Percentiles rank a stretch among this genome's conserved stretches.
Evolutionary conservation across 352 stramenopile species (phyloP).

Genomic region (Phytophthora boehmeriae): DNA sequence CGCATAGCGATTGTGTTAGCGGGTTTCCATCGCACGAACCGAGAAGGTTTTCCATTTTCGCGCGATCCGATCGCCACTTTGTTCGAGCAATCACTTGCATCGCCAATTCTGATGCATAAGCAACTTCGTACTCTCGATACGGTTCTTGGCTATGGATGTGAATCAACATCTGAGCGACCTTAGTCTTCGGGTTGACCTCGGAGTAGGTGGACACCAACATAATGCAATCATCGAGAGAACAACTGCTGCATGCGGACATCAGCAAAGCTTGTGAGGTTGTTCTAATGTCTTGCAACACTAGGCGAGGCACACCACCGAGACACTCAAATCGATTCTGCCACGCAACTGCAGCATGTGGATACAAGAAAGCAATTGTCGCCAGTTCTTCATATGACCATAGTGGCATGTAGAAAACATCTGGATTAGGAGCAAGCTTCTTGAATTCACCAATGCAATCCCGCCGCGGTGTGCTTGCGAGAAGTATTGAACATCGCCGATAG

Average conservation of each 20-base stretch:
- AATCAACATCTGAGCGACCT: constrained; percentile 45
- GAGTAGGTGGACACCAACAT: constrained; percentile 30
- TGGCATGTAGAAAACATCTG: constrained; percentile 28
- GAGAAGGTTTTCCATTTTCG: too few species aligned
- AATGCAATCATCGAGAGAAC: constrained; percentile 32
- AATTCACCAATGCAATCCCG: constrained; percentile 28
- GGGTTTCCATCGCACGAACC: too few species aligned
- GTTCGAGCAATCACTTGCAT: too few species aligned
- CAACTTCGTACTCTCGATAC: constrained; percentile 28
- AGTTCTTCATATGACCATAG: constrained; percentile 35
- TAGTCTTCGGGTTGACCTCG: too few species aligned
- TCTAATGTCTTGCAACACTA: constrained; percentile 31
- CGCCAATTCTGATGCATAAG: too few species aligned
- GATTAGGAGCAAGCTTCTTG: constrained; percentile 27
- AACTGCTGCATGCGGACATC: constrained; percentile 20
- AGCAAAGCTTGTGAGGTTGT: constrained; percentile 15
- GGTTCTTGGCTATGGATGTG: constrained; percentile 39
- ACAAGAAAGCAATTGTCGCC: constrained; percentile 19
- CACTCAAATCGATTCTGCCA: constrained; percentile 20
- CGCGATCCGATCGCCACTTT: constrained; percentile 28
- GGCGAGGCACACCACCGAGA: constrained; percentile 36
- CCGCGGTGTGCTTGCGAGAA: constrained; percentile 24
- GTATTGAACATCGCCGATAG: constrained; percentile 15
- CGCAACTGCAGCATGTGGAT: constrained; percentile 15
- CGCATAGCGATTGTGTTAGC: too few species aligned